A percentile compares a stretch with the other conserved stretches of the same genome.
These are phyloP conservation scores for Magnaporthiopsis rhizophila DNA, from an alignment of 2,329 filamentous ascomycete genomes.

Conservation along the genomic window DNA sequence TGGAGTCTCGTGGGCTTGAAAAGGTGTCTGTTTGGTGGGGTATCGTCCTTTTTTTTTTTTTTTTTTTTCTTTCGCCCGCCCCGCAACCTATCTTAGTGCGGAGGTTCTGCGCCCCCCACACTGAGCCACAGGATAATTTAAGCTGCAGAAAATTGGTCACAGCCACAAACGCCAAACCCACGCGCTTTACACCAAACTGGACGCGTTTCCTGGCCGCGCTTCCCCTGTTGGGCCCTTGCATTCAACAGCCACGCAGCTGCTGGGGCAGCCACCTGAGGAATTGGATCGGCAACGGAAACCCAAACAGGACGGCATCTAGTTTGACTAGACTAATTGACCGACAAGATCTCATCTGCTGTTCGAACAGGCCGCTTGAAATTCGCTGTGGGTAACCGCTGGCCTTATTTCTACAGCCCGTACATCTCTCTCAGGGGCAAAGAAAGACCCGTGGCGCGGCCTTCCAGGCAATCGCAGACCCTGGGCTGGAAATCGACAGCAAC, in stretches of 20 bases:
- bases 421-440: neutral
- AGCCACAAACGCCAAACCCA: neutral
- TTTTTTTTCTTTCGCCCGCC: no score
- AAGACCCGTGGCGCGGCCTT: no score
- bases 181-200: neutral
- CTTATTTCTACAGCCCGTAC: neutral
- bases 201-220: neutral
- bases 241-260: neutral
- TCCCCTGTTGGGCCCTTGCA: neutral
- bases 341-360: neutral
- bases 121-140: no score
- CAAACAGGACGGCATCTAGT: neutral
- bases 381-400: neutral
- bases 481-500: no score
- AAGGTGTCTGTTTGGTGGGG: neutral
- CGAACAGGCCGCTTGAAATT: neutral
- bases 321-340: neutral
- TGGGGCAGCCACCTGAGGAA: neutral
- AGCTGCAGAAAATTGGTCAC: neutral
- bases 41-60: neutral
- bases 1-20: neutral
- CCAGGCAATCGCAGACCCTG: neutral
- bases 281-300: neutral
- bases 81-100: no score
- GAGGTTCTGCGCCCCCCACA: no score